phyloP scores from a whole-genome alignment of 2,329 filamentous ascomycete genomes.

The Calcarisporium arbuscula region DNA sequence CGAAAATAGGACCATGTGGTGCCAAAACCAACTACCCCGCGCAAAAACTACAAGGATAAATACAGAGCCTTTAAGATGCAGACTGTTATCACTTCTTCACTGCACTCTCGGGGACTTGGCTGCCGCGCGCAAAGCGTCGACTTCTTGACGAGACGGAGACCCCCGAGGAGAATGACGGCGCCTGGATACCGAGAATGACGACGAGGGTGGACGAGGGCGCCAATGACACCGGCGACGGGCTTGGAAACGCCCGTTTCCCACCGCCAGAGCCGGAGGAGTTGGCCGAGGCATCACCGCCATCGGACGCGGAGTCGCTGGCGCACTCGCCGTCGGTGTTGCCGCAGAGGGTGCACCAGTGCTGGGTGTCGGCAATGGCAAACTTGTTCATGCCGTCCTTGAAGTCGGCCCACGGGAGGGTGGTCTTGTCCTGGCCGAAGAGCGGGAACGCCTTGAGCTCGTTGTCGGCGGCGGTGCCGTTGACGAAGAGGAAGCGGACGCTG shows the following conservation, averaged over 20 bases:
- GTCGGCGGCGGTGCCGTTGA: slow-evolving; percentile 48
- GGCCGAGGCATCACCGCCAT: slow-evolving; percentile 16
- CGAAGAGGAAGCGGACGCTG: slow-evolving; percentile 54
- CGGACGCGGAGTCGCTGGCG: slow-evolving; percentile 28
- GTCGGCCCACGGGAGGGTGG: slow-evolving; percentile 58
- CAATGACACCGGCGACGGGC: slow-evolving; percentile 75
- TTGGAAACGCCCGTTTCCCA: slow-evolving; percentile 60
- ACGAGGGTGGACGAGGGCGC: slow-evolving; percentile 57
- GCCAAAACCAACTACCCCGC: too few species aligned
- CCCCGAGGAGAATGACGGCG: slow-evolving; percentile 34
- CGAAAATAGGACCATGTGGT: too few species aligned
- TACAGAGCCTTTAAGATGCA: too few species aligned
- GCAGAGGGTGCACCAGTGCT: slow-evolving; percentile 69
- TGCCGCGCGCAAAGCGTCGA: slow-evolving; percentile 24
- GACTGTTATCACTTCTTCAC: too few species aligned
- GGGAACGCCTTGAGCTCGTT: slow-evolving; percentile 49
- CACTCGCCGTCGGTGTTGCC: slow-evolving; percentile 66
- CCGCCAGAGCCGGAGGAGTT: slow-evolving; percentile 17
- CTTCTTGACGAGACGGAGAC: slow-evolving; percentile 43
- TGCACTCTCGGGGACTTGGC: slow-evolving; percentile 7
- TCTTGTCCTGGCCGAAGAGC: slow-evolving; percentile 52
- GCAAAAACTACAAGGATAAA: too few species aligned
- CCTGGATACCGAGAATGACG: slow-evolving; percentile 41
- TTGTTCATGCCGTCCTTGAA: slow-evolving; percentile 59
- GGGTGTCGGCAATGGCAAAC: slow-evolving; percentile 59